Percentiles rank a stretch among this genome's conserved stretches.
Evolutionary conservation across 2,329 filamentous ascomycete genomes (phyloP).

Genomic region (Ophiostoma ulmi): DNA sequence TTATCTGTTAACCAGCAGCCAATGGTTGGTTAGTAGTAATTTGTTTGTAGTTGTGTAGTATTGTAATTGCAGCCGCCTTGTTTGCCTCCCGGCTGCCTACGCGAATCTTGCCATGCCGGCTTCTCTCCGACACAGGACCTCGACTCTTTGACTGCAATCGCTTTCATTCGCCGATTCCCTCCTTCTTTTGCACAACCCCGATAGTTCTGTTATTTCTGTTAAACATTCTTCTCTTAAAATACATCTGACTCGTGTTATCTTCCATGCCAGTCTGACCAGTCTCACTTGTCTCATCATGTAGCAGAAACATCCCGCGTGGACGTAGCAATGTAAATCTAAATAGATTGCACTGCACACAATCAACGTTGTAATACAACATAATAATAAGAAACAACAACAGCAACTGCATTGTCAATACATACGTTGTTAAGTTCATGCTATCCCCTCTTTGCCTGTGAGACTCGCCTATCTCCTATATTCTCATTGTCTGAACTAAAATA

Average conservation of each 20-base stretch:
- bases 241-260: background rate
- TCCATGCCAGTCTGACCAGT: background rate
- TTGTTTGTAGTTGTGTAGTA: background rate
- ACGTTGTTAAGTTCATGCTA: no score
- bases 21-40: no score
- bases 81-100: background rate
- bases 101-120: background rate
- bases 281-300: background rate
- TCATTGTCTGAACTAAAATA: no score
- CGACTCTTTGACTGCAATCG: no score
- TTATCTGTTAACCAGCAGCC: background rate
- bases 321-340: background rate
- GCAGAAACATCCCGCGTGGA: background rate
- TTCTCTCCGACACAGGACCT: conserved; percentile 1
- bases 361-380: background rate
- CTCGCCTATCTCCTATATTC: no score
- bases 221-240: no score
- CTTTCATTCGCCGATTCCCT: background rate
- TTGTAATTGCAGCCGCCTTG: background rate
- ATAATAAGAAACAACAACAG: no score
- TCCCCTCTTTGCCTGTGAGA: no score
- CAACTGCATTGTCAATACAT: no score
- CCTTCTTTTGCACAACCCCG: no score
- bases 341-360: background rate
- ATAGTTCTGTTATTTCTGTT: no score